A percentile compares a stretch with the other conserved stretches of the same genome.
phyloP scores from a whole-genome alignment of 331 rosid genomes.

The Rhamnella rubrinervis region DNA sequence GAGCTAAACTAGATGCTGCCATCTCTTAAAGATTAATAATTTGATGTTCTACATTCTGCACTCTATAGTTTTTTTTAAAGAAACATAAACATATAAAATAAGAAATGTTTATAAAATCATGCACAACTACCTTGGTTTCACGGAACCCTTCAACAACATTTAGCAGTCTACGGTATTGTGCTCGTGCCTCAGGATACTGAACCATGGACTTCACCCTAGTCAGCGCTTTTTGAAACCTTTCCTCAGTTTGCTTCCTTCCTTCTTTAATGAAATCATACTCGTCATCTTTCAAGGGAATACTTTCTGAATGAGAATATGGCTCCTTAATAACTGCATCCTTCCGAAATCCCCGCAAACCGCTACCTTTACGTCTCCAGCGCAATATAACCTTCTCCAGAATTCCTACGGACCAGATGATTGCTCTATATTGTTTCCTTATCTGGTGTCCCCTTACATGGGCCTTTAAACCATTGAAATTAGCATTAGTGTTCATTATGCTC shows the following conservation, averaged over 20 bases:
- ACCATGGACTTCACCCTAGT: slow-evolving; percentile 95
- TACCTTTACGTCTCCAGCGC: slow-evolving; percentile 95
- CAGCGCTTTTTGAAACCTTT: slow-evolving; percentile 81
- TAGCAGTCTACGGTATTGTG: slow-evolving; percentile 82
- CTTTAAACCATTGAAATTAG: slow-evolving; percentile 50
- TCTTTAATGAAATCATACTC: slow-evolving; percentile 80
- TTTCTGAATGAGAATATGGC: slow-evolving; percentile 32
- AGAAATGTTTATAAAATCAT: not conserved
- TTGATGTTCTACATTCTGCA: not conserved
- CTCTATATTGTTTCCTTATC: slow-evolving; percentile 72
- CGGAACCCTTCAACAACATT: slow-evolving; percentile 74
- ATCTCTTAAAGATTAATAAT: not conserved
- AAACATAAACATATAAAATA: not conserved
- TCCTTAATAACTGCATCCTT: slow-evolving; percentile 48
- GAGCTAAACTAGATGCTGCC: not conserved
- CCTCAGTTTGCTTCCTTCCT: slow-evolving; percentile 83
- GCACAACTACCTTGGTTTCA: slow-evolving; percentile 63
- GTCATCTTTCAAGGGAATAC: slow-evolving; percentile 47
- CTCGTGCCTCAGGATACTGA: slow-evolving; percentile 93
- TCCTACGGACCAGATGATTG: slow-evolving; percentile 82
- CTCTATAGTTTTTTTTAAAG: not conserved
- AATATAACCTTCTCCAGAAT: slow-evolving; percentile 78
- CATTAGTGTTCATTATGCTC: slow-evolving; percentile 7
- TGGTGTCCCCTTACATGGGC: slow-evolving; percentile 97
- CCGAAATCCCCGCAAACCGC: slow-evolving; percentile 80